Conservation (phyloP, 2,329 filamentous ascomycete species). For the Trichoderma simmonsii region DNA sequence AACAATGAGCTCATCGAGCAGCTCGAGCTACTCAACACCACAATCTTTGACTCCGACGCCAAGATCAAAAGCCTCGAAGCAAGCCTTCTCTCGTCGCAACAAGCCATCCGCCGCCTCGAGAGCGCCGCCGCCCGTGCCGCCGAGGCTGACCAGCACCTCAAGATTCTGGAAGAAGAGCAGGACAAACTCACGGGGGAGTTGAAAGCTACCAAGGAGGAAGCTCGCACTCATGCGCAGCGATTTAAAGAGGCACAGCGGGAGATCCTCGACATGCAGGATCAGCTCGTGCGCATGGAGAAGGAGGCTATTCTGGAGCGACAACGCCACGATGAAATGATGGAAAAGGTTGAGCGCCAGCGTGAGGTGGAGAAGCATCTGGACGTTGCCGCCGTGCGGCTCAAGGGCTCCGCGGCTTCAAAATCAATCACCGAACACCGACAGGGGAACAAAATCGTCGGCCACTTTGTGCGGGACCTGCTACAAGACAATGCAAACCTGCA, state of each 20-base stretch:
- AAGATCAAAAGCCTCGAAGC: slow-evolving; percentile 75
- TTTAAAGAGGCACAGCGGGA: slow-evolving; percentile 84
- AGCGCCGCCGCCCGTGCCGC: slow-evolving; percentile 70
- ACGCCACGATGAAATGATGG: slow-evolving; percentile 75
- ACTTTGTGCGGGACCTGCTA: slow-evolving; percentile 92
- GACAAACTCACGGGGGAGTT: slow-evolving; percentile 66
- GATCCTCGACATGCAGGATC: slow-evolving; percentile 75
- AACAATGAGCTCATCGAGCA: slow-evolving; percentile 79
- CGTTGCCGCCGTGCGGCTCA: slow-evolving; percentile 74
- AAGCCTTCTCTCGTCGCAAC: slow-evolving; percentile 72
- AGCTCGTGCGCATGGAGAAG: slow-evolving; percentile 83
- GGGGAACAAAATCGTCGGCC: slow-evolving; percentile 72
- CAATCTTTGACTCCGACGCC: slow-evolving; percentile 75
- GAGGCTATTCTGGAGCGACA: slow-evolving; percentile 78
- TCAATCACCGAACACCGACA: slow-evolving; percentile 58
- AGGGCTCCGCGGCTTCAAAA: slow-evolving; percentile 72
- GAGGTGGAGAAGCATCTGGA: slow-evolving; percentile 79
- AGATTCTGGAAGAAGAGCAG: slow-evolving; percentile 78
- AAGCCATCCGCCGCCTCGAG: slow-evolving; percentile 72
- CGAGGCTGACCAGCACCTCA: slow-evolving; percentile 76
- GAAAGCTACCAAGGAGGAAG: slow-evolving; percentile 66
- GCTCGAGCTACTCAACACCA: slow-evolving; percentile 77
- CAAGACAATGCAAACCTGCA: slow-evolving; percentile 95
- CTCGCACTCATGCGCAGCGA: slow-evolving; percentile 72
- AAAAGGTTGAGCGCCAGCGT: slow-evolving; percentile 79